Base-by-base conservation (phyloP, 305 asterid genomes). In the Fraxinus platypoda region DNA sequence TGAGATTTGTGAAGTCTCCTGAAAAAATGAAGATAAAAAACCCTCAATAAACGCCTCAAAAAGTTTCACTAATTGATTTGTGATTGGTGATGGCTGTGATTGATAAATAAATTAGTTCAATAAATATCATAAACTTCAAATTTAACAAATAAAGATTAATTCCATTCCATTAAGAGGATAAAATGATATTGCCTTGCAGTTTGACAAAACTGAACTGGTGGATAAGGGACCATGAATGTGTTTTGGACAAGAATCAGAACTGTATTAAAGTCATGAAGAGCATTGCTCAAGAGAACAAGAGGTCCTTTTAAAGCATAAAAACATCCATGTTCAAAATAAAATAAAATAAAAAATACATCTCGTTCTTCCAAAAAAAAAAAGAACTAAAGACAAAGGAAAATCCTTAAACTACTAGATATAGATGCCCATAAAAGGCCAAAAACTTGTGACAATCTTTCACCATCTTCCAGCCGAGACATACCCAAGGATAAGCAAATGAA, bases 1-100 rank as follows among this genome's bases (percentile, higher is more conserved):
- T 38, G 97, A 83, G 33, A 93, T 80, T 87, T 87, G 97, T 57
- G 97, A 85, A 73, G 90, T 87, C 75, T 93, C 99, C 99, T 96
- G 90, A 88, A 86, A 82, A 75, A 79, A 74, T 64, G 52, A 83
- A 76, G 43, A 80, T 28, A 83, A 83, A 64, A 86, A 87, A 81
- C 81, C 37, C 76, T 64, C 30, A 80, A 81, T 64, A 86, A 74
- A 57, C 77, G 34, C 70, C 41, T 37, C 81, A 21, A 26, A 78
- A 62, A 80, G 0, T 15, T 81, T 78, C 77, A 77, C 62, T 54
- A 79, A 54, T 68, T 81, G 80, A 38, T 77, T 84, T 57, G 49
- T 33, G 79, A 79, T n/a, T 57, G 72, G 46, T 25, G 75, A 64
- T 28, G 43, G n/a, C 59, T 23, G 70, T 71, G 74, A 23, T 38